phyloP scores from a whole-genome alignment of 306 rosid species.

The Cercis canadensis region DNA sequence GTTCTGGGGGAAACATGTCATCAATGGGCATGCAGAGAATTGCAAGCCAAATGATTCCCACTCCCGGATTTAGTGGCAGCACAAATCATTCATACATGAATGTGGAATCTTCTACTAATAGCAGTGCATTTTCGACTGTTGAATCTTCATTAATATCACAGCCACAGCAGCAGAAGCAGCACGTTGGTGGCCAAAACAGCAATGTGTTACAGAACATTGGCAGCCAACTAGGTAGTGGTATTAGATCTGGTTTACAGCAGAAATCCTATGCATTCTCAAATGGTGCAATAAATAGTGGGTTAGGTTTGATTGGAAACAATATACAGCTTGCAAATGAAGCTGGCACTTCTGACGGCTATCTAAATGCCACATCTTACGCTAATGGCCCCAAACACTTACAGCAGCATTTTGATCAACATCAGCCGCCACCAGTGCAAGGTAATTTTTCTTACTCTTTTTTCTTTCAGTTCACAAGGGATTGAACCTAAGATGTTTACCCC shows the following conservation, averaged over 20 bases:
- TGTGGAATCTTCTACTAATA: slow-evolving; percentile 66
- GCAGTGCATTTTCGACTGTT: slow-evolving; percentile 67
- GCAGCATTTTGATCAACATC: slow-evolving; percentile 75
- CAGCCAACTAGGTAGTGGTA: slow-evolving; percentile 77
- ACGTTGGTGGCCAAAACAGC: slow-evolving; percentile 70
- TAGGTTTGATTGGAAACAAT: slow-evolving; percentile 80
- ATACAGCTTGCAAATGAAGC: slow-evolving; percentile 65
- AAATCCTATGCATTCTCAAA: slow-evolving; percentile 81
- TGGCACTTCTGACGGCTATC: slow-evolving; percentile 69
- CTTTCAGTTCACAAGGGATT: not conserved
- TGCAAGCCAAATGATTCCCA: slow-evolving; percentile 96
- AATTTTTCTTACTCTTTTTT: slow-evolving; percentile 37
- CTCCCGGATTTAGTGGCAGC: slow-evolving; percentile 81
- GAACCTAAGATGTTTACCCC: slow-evolving; percentile 13
- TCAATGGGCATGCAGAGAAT: slow-evolving; percentile 68
- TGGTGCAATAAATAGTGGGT: slow-evolving; percentile 70
- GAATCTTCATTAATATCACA: slow-evolving; percentile 72
- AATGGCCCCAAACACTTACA: slow-evolving; percentile 77
- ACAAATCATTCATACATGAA: slow-evolving; percentile 66
- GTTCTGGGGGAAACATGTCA: slow-evolving; percentile 73
- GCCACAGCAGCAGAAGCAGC: slow-evolving; percentile 78
- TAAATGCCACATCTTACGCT: slow-evolving; percentile 49
- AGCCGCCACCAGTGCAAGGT: slow-evolving; percentile 69
- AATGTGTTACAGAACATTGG: slow-evolving; percentile 74
- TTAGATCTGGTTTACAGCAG: slow-evolving; percentile 76